These are phyloP conservation scores for Aureobasidium sp. DNA, from an alignment of 2,329 filamentous ascomycete species.

Conservation along the genomic window DNA sequence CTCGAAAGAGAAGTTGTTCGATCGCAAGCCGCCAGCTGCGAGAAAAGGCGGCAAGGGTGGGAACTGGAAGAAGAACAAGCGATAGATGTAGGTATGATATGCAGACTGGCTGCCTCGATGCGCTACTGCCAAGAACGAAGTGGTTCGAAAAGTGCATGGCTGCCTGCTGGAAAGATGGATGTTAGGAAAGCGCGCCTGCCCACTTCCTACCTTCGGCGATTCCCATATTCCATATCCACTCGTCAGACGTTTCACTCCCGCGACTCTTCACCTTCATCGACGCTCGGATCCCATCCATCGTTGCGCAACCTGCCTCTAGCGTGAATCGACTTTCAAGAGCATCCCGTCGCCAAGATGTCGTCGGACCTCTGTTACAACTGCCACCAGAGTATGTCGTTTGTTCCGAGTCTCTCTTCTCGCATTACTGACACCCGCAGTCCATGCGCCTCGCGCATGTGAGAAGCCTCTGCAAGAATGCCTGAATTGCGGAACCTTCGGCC, in stretches of 20 bases:
- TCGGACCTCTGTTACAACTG: slow-evolving; percentile 16
- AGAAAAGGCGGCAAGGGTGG: slow-evolving; percentile 29
- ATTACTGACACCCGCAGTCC: not conserved
- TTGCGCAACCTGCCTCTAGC: not conserved
- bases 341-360: slow-evolving; percentile 10
- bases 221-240: not conserved
- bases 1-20: slow-evolving; percentile 59
- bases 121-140: not conserved
- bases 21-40: slow-evolving; percentile 35
- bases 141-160: not conserved
- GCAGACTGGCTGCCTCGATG: not conserved
- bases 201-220: not conserved
- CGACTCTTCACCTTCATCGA: not conserved
- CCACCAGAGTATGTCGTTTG: not conserved
- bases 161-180: not conserved
- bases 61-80: not conserved
- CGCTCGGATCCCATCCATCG: not conserved
- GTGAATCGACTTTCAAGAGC: not conserved
- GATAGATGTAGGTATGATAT: not conserved
- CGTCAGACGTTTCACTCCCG: not conserved
- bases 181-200: not conserved
- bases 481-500: slow-evolving; percentile 9
- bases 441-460: not conserved
- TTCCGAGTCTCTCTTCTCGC: not conserved
- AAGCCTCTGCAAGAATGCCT: not conserved